phyloP scores from a whole-genome alignment of 805 yeast genomes.

The Myxozyma udenii region DNA sequence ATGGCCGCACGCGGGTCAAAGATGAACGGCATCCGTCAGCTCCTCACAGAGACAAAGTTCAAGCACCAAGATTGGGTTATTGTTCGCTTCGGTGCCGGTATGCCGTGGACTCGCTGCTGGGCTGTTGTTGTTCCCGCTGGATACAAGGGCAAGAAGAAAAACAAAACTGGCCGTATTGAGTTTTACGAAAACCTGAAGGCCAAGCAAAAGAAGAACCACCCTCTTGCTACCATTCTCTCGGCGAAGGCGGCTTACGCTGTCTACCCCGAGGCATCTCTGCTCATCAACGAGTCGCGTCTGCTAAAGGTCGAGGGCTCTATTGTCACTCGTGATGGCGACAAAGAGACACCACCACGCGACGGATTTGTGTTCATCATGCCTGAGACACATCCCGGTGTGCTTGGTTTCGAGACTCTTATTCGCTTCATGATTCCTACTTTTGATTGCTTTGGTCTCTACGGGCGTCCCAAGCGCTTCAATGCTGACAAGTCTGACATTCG shows the following conservation, averaged over 20 bases:
- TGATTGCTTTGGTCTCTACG: constrained; percentile 75
- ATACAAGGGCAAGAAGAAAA: constrained; percentile 45
- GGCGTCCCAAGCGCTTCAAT: constrained; percentile 71
- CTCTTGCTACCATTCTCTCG: constrained; percentile 73
- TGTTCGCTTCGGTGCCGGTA: constrained; percentile 92
- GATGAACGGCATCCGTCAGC: constrained; percentile 78
- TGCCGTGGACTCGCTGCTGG: constrained; percentile 95
- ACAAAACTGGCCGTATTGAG: constrained; percentile 61
- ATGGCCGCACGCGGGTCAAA: constrained; percentile 87
- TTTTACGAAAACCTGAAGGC: constrained; percentile 81
- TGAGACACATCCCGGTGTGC: constrained; percentile 74
- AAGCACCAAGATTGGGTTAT: constrained; percentile 92
- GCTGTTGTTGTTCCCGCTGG: constrained; percentile 69
- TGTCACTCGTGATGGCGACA: constrained; percentile 35
- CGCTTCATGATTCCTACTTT: constrained; percentile 71
- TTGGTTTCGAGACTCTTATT: constrained; percentile 79
- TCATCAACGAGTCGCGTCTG: constrained; percentile 84
- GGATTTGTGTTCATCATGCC: constrained; percentile 79
- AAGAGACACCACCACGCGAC: constrained; percentile 45
- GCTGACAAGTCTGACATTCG: constrained; percentile 66
- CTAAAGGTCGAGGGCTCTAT: constrained; percentile 75
- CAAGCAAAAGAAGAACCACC: constrained; percentile 54
- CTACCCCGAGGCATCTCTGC: constrained; percentile 79
- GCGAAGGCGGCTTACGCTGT: constrained; percentile 80
- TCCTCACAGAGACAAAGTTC: constrained; percentile 79